Base-by-base conservation (phyloP, 495 filamentous ascomycete genomes). In the Trichoderma erinaceum region DNA sequence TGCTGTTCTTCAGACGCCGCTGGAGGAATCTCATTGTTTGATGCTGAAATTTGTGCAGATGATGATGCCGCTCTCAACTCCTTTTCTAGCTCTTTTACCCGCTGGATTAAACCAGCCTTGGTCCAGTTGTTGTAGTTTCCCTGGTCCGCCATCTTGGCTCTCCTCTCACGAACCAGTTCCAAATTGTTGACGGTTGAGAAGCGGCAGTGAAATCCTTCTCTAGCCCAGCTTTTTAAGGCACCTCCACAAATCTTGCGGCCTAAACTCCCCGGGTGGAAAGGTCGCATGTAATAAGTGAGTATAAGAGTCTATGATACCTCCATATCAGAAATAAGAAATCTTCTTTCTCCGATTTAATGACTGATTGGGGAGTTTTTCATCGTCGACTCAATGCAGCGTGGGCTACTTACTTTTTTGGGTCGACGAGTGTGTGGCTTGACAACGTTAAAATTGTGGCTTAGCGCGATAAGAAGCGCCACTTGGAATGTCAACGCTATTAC, bases 21-120 rank as follows among this genome's bases (percentile, higher is more conserved):
- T 13, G 2, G 56, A 18, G 56, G 1, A 3, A 18, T 13, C 23
- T 63, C 12, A n/a, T n/a, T n/a, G 29, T 63, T 32, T 25, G 23
- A 25, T 21, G 56, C 15, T 2, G 56, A 27, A 13, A 63, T 25
- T 21, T 7, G 63, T 12, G 1, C 63, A 1, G 27, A 41, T 41
- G 63, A 41, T 44, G 63, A 4, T 18, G 43, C 18, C 25, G n/a
- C 56, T 58, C 29, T 69, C 7, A 91, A 76, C 71, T 88, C 79
- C 63, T 77, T 75, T 74, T 96, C 92, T 16, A 96, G 80, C 52
- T 83, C 76, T 12, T 78, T 80, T 41, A 96, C 85, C 3, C 89
- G 83, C 67, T 85, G 74, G 68, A 95, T 83, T 25, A 95, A 81
- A 64, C 81, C 84, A 21, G 85, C 80, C 66, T 85, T 86, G 23